Evolutionary conservation across 352 stramenopile species (phyloP), one percentile per base, ranked within the genome.

Genomic region (Thalassiosira livingstoniorum): DNA sequence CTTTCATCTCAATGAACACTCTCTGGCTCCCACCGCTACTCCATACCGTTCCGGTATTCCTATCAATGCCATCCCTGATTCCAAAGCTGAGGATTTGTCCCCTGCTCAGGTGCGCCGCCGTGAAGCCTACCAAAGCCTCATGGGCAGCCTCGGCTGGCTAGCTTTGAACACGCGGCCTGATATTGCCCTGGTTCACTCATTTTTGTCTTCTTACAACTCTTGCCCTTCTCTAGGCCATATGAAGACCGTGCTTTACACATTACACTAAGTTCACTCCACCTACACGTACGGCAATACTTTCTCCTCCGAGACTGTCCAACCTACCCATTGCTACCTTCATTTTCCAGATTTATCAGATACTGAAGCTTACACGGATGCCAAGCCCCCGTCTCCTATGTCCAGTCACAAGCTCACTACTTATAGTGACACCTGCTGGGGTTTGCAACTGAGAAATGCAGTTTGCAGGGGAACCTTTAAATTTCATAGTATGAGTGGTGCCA

Each of bases 1-100:
- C 23, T 71, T 79, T 79, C 60, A 31, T 3, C 31, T 70, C 35
- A 32, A 70, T 23, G 55, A 37, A 0, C 29, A 57, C n/a, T 75
- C 54, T 5, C 27, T n/a, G 4, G 53, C 57, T 0, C 61, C 43
- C 27, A 80, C 63, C 61, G 65, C 58, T 42, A 83, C 60, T 37
- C 77, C 77, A 1, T 79, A 79, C 23, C 58, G 60, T 0, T 74
- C 57, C 11, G 76, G 76, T 23, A 31, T 79, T 4, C 62, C 76
- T 4, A 79, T 83, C 25, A 45, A 79, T 60, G 29, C 32, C 2
- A 78, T 78, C 35, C 67, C 76, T 0, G 31, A 35, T 37, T 23
- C 67, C 10, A 15, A 66, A 45, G 10, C 37, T 35, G 32, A 68
- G 5, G 68, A 77, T n/a, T n/a, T n/a, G n/a, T n/a, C n/a, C 23